Evolutionary conservation across 805 yeast genomes (phyloP), one percentile per base, ranked within the genome.

Genomic region (Candida michaelii): DNA sequence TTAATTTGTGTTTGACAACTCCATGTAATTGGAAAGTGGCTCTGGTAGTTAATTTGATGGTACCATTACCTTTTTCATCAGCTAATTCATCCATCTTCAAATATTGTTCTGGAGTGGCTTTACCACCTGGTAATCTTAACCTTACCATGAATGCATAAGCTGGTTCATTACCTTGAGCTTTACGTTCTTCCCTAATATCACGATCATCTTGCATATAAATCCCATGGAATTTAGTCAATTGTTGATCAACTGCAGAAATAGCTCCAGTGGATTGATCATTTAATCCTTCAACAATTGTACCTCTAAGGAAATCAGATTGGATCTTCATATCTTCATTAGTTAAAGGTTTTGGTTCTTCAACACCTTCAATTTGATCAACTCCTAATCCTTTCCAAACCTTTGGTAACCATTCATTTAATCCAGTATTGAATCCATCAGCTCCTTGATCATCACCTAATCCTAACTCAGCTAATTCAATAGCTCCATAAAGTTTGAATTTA

Each of bases 151-250:
- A 91, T n/a, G 95, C 77, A 64, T 87, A 91, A 39, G 95, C 95
- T 13, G 98, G 98, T 68, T 91, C 98, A 49, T 87, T 64, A 33
- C 98, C 97, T 60, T 86, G 88, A 36, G 87, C 79, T 69, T 90
- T 91, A 60, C 97, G 83, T 54, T 86, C 85, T 43, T 91, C 98
- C 64, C 98, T 80, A 46, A 91, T 74, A 65, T 91, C 98, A 72
- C 98, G 87, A 63, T 91, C 98, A 65, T 91, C 98, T 71, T 91
- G 98, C 96, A 91, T 89, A 65, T 91, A 91, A 53, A 89, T 89
- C 69, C 98, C 98, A 65, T 91, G 98, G 80, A 91, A 91, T 68
- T 91, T 91, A 52, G 97, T 89, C 63, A 91, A 67, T 67, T 90
- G 97, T 68, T 89, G 95, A 66, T 89, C 97, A 44, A 79, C 79